Evolutionary conservation across 2,329 filamentous ascomycete species (phyloP).

Genomic region (Epichloe uncinata): DNA sequence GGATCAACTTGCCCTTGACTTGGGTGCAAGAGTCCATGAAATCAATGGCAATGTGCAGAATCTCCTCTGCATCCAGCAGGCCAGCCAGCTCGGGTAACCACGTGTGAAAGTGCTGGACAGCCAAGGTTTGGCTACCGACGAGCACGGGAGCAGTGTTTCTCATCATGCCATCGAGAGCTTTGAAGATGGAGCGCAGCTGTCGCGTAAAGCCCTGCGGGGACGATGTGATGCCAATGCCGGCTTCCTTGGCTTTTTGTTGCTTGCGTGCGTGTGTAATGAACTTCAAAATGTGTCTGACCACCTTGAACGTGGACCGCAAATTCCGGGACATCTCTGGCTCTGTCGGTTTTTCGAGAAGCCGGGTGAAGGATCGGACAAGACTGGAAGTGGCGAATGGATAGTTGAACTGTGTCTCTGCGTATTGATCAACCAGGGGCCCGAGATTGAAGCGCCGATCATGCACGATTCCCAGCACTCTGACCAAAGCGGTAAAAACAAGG

Average conservation of each 20-base stretch:
- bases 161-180: slow-evolving; percentile 81
- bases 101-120: slow-evolving; percentile 91
- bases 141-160: slow-evolving; percentile 70
- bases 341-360: slow-evolving; percentile 68
- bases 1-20: slow-evolving; percentile 78
- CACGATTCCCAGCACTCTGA: slow-evolving; percentile 82
- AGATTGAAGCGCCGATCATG: slow-evolving; percentile 91
- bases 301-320: slow-evolving; percentile 84
- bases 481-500: slow-evolving; percentile 77
- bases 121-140: slow-evolving; percentile 85
- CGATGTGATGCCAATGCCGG: slow-evolving; percentile 69
- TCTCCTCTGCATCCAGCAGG: slow-evolving; percentile 67
- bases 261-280: slow-evolving; percentile 85
- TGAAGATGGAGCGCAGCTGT: slow-evolving; percentile 78
- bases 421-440: slow-evolving; percentile 79
- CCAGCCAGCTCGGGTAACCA: slow-evolving; percentile 88
- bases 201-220: slow-evolving; percentile 62
- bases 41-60: slow-evolving; percentile 79
- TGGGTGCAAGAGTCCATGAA: slow-evolving; percentile 83
- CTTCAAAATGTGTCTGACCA: slow-evolving; percentile 82
- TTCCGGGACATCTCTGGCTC: slow-evolving; percentile 75
- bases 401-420: slow-evolving; percentile 78
- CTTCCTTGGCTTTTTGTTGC: slow-evolving; percentile 81
- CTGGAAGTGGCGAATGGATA: slow-evolving; percentile 88
- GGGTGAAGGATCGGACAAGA: slow-evolving; percentile 72